Conservation (phyloP, 306 rosid genomes). For the Citrullus colocynthis region DNA sequence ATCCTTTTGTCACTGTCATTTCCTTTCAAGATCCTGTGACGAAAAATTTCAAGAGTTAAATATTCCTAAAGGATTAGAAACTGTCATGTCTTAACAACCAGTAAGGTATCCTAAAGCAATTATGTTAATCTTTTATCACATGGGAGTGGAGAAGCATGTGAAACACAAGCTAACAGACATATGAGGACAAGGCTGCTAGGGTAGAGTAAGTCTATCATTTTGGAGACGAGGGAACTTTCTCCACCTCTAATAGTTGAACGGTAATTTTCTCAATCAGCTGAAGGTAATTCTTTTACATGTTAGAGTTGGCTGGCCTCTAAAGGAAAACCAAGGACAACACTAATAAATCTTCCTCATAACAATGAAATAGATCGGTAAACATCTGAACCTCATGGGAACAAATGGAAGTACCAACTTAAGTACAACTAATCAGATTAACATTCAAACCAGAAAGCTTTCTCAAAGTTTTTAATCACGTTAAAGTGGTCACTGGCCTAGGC, state of each 20-base stretch:
- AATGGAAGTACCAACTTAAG: not conserved
- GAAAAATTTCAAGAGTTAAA: not conserved
- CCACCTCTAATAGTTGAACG: not conserved
- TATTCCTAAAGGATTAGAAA: not conserved
- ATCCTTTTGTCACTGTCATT: not conserved
- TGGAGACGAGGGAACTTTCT: not conserved
- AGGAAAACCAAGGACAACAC: not conserved
- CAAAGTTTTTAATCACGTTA: not conserved
- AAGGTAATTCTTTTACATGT: too few species aligned
- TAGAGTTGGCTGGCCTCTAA: too few species aligned
- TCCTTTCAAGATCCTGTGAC: not conserved
- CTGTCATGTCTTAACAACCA: not conserved
- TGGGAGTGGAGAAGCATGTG: not conserved
- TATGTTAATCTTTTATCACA: not conserved
- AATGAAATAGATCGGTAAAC: not conserved
- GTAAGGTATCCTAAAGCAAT: not conserved
- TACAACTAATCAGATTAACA: not conserved
- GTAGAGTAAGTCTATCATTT: not conserved
- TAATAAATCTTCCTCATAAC: not conserved
- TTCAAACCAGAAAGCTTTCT: not conserved
- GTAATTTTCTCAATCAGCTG: not conserved
- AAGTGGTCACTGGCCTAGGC: not conserved
- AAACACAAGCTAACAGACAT: not conserved
- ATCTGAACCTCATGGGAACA: not conserved
- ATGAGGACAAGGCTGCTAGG: not conserved